Evolutionary conservation across 208 protist genomes (phyloP).

Genomic region (Trypanosoma scelopori): DNA sequence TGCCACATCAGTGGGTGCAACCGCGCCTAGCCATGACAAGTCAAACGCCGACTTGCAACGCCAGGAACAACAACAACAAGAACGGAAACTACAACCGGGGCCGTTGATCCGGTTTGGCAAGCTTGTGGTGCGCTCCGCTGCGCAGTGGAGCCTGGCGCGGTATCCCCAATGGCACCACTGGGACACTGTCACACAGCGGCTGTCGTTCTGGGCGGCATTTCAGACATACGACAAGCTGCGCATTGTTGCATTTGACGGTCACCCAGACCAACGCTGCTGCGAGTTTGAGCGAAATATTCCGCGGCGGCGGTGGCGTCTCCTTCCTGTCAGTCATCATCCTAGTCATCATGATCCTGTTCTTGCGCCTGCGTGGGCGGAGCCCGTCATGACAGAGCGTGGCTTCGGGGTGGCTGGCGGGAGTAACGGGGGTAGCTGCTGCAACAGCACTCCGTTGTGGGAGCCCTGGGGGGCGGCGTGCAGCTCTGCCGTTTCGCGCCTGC

Average conservation of each 20-base stretch:
- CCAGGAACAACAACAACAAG: background rate
- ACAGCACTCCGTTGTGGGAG: constrained; percentile 6
- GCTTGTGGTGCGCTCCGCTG: constrained; percentile 10
- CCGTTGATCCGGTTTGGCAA: background rate
- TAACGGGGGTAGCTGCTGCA: background rate
- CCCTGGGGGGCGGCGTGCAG: constrained; percentile 21
- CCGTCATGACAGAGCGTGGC: background rate
- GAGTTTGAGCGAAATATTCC: constrained; percentile 31
- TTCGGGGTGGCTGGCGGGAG: constrained; percentile 2
- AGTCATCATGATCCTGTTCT: background rate
- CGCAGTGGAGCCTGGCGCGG: constrained; percentile 19
- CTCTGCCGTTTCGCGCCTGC: constrained; percentile 6
- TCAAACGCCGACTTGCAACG: background rate
- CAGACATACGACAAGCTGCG: constrained; percentile 25
- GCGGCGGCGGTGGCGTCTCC: constrained; percentile 2
- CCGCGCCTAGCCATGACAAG: background rate
- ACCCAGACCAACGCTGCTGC: constrained; percentile 26
- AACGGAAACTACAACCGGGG: background rate
- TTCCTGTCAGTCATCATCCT: background rate
- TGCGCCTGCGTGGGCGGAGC: background rate
- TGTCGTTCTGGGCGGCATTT: constrained; percentile 26
- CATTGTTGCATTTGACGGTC: constrained; percentile 19
- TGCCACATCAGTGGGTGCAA: too few species aligned
- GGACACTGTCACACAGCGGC: constrained; percentile 23
- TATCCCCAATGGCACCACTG: constrained; percentile 21